Evolutionary conservation across 129 eudicot genomes (phyloP), one percentile per base, ranked within the genome.

Genomic region (Flaveria linearis): DNA sequence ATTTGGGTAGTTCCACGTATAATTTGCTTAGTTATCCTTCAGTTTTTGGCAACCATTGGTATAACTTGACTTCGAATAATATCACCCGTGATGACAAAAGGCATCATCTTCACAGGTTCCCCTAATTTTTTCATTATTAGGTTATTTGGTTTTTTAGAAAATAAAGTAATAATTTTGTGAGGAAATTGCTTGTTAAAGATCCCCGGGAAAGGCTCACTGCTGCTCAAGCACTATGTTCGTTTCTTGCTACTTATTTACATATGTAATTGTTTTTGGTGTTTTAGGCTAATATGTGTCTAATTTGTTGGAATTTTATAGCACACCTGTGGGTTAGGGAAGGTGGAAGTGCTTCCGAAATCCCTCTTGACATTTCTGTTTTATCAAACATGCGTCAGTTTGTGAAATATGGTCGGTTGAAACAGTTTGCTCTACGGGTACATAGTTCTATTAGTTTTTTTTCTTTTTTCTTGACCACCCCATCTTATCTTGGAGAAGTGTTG

Each of bases 281-380:
- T 69, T 78, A 69, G 18, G 57, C 30, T 15, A 41, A 77, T 20
- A 71, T 62, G 36, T 60, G 11, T 36, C 50, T 41, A 46, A 51
- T 50, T 22, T 60, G 43, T 63, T 80, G 30, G n/a, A 72, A 49
- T 68, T 79, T 47, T 56, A 36, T 85, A 94, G 98, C 98, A 55
- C 97, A 94, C 70, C 91, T 91, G 45, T 94, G 98, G 98, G 98
- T 94, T 80, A 84, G 98, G 81, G 98, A 94, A 20, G 98, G 98
- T 76, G 98, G 98, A 77, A 79, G 76, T 84, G 98, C 98, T 30
- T 89, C 96, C 13, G 98, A 87, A 80, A 94, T 94, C 79, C 98
- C 98, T 58, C 78, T 94, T 49, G 97, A 94, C 80, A 94, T 94
- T 63, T 94, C 98, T 67, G 93, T 91, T 79, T 63, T 94, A 72